A percentile compares a stretch with the other conserved stretches of the same genome.
Evolutionary conservation across 169 alveolate species (phyloP).

Genomic region (Cytauxzoon felis): DNA sequence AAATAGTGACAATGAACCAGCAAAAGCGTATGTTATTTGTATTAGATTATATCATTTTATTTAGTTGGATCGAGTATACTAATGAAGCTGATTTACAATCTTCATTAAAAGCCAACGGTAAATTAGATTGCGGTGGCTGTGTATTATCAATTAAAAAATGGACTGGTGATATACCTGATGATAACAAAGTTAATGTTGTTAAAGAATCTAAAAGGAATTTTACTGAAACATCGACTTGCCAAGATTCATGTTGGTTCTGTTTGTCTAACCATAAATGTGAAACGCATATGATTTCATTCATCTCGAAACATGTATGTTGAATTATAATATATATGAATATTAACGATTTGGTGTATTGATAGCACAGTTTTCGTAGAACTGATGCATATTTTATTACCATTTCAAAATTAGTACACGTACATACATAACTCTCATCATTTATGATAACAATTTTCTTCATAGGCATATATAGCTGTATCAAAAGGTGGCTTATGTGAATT

Average conservation of each 20-base stretch:
- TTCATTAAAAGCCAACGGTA: conserved; percentile 53
- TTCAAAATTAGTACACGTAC: too few relatives aligned
- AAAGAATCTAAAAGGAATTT: conserved; percentile 1
- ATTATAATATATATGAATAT: background rate
- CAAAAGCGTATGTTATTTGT: conserved; percentile 46
- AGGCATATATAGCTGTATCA: conserved; percentile 58
- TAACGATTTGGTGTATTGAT: too few relatives aligned
- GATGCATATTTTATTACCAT: too few relatives aligned
- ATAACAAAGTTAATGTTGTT: background rate
- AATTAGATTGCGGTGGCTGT: conserved; percentile 64
- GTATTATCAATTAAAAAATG: conserved; percentile 29
- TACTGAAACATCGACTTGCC: background rate
- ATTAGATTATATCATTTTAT: background rate
- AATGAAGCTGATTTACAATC: conserved; percentile 19
- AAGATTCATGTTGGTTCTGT: conserved; percentile 61
- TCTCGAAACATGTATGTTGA: conserved; percentile 35
- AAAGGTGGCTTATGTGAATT: conserved; percentile 29
- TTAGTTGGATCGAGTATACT: conserved; percentile 28
- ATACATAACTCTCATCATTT: too few relatives aligned
- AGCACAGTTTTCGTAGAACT: too few relatives aligned
- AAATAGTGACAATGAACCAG: background rate
- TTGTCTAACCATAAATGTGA: conserved; percentile 43
- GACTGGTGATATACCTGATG: conserved; percentile 32
- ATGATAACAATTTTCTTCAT: too few relatives aligned
- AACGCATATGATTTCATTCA: conserved; percentile 46